These are phyloP conservation scores for Leersia perrieri DNA, from an alignment of 176 grass and related monocot genomes.

Conservation along the genomic window DNA sequence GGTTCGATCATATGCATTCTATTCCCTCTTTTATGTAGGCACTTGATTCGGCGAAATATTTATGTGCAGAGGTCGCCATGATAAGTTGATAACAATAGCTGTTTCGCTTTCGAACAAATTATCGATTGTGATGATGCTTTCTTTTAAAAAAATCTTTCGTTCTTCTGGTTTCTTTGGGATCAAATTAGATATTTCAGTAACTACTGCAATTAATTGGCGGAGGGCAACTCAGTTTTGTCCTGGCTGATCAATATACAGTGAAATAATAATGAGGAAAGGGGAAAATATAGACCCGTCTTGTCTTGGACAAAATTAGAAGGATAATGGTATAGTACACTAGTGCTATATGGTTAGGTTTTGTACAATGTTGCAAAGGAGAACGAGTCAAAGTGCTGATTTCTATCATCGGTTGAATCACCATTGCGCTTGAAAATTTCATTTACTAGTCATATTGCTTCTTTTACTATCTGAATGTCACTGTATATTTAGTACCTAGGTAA, in stretches of 20 bases:
- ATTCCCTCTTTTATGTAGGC: too few relatives aligned
- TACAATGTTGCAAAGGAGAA: background rate
- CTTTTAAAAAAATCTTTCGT: background rate
- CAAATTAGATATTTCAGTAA: background rate
- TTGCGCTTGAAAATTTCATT: background rate
- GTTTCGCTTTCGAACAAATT: background rate
- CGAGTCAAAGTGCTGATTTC: background rate
- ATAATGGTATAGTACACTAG: too few relatives aligned
- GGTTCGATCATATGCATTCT: background rate
- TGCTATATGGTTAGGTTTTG: background rate
- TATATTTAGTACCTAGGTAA: background rate
- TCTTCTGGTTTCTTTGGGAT: background rate
- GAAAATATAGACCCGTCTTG: background rate
- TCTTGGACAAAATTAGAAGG: slow-evolving; percentile 6
- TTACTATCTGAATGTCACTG: background rate
- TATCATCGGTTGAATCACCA: background rate
- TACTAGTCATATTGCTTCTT: background rate
- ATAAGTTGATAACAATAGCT: too few relatives aligned
- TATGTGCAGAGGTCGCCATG: too few relatives aligned
- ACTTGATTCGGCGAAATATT: background rate
- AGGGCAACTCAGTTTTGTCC: background rate
- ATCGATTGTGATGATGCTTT: background rate
- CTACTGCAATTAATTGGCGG: background rate
- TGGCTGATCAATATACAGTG: background rate
- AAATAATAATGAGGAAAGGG: background rate